Evolutionary conservation across 257 asterid species (phyloP).

Genomic region (Lantana camara): DNA sequence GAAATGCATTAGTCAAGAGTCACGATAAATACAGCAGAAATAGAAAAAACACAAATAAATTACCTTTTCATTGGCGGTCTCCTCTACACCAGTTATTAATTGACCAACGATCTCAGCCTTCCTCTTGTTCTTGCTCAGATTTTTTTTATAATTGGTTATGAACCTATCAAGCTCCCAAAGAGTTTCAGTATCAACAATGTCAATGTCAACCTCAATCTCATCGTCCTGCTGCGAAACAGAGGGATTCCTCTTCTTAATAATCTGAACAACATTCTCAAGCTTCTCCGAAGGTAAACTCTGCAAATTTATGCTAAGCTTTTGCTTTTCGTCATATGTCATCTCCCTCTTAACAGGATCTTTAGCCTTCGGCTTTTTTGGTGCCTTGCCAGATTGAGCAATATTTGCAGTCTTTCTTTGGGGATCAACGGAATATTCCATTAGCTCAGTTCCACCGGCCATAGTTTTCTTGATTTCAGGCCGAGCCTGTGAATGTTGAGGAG

Average conservation of each 20-base stretch:
- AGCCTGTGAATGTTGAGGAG: slow-evolving; percentile 40
- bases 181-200: slow-evolving; percentile 86
- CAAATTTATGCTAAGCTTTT: slow-evolving; percentile 69
- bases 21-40: not conserved
- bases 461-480: slow-evolving; percentile 40
- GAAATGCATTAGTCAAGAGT: slow-evolving; percentile 9
- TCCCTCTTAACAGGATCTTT: slow-evolving; percentile 87
- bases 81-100: slow-evolving; percentile 37
- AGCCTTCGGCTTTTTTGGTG: slow-evolving; percentile 86
- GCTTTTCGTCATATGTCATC: slow-evolving; percentile 94
- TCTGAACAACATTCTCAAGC: slow-evolving; percentile 81
- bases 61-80: slow-evolving; percentile 57
- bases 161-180: slow-evolving; percentile 98
- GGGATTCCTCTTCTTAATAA: slow-evolving; percentile 79
- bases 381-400: slow-evolving; percentile 48
- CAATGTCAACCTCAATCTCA: slow-evolving; percentile 93
- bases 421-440: slow-evolving; percentile 37
- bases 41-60: slow-evolving; percentile 3
- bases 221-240: slow-evolving; percentile 79
- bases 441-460: slow-evolving; percentile 43
- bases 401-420: slow-evolving; percentile 41
- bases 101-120: slow-evolving; percentile 54
- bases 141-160: slow-evolving; percentile 74
- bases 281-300: slow-evolving; percentile 87
- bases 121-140: slow-evolving; percentile 73